Conservation (phyloP, 768 basidiomycete species). For the Lyophyllum decastes region DNA sequence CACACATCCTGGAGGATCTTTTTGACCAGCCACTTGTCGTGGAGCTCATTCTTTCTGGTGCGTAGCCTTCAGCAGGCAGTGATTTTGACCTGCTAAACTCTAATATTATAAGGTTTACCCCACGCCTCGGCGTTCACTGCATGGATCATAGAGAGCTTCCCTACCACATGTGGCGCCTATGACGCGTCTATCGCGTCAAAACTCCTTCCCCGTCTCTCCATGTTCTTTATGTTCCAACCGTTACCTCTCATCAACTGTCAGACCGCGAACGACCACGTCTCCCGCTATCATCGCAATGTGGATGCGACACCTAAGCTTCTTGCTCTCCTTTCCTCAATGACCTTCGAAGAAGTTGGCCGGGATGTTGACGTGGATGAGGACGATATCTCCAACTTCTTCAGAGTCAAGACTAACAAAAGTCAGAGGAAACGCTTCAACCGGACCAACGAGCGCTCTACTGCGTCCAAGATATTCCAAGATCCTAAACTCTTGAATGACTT, state of each 20-base stretch:
- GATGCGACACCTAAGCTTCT: conserved; percentile 10
- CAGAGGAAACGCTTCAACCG: not conserved
- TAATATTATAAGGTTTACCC: conserved; percentile 12
- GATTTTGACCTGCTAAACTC: not conserved
- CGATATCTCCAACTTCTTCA: not conserved
- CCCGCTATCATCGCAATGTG: conserved; percentile 9
- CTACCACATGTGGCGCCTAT: conserved; percentile 12
- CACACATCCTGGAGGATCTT: conserved; percentile 21
- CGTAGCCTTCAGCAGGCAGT: conserved; percentile 8
- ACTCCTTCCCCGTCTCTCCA: conserved; percentile 6
- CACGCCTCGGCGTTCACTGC: conserved; percentile 13
- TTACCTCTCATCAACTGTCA: not conserved
- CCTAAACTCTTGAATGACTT: conserved; percentile 12
- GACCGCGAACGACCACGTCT: not conserved
- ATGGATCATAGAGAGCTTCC: conserved; percentile 35
- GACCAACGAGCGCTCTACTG: not conserved
- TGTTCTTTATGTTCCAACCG: conserved; percentile 6
- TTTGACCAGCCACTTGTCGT: conserved; percentile 20
- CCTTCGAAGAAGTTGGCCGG: not conserved
- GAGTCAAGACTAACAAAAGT: conserved; percentile 1
- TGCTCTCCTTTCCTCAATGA: not conserved
- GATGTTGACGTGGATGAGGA: not conserved
- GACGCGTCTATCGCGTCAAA: conserved; percentile 12
- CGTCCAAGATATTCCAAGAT: conserved; percentile 9
- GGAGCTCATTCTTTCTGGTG: conserved; percentile 27